Evolutionary conservation across 306 rosid species (phyloP).

Genomic region (Medicago arabica): DNA sequence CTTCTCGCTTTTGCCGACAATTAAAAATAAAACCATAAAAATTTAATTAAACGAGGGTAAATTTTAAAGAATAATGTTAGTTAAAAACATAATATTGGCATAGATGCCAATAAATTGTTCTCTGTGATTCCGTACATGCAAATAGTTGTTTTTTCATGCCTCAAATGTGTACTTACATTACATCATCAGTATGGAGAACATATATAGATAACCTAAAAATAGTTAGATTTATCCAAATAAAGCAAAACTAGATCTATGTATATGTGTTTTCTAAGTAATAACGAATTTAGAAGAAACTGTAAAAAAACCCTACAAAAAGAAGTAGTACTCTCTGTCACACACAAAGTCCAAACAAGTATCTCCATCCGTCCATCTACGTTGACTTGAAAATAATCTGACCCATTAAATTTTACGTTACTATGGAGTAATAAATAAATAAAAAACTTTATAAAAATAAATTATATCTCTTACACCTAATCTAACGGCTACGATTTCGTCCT

Average conservation of each 20-base stretch:
- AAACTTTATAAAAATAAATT: background rate
- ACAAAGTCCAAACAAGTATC: conserved; percentile 15
- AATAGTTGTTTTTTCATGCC: background rate
- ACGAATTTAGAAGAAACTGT: background rate
- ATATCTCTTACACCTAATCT: conserved; percentile 26
- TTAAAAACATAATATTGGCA: too few species aligned
- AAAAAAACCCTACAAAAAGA: background rate
- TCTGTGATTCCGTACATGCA: background rate
- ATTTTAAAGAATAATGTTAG: too few species aligned
- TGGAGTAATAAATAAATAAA: too few species aligned
- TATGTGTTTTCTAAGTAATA: background rate
- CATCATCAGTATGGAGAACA: background rate
- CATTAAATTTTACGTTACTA: conserved; percentile 2
- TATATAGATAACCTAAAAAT: background rate
- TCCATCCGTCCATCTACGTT: conserved; percentile 5
- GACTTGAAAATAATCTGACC: conserved; percentile 20
- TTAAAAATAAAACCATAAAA: too few species aligned
- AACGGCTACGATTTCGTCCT: conserved; percentile 36
- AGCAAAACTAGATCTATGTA: background rate
- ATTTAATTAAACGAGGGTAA: too few species aligned
- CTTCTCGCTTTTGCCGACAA: too few species aligned
- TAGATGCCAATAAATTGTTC: background rate
- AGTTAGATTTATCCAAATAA: background rate
- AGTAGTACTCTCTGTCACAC: background rate
- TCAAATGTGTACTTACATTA: background rate